Evolutionary conservation across 2,329 filamentous ascomycete species (phyloP), one percentile per base, ranked within the genome.

Genomic region (Drechslerella coelobrocha): DNA sequence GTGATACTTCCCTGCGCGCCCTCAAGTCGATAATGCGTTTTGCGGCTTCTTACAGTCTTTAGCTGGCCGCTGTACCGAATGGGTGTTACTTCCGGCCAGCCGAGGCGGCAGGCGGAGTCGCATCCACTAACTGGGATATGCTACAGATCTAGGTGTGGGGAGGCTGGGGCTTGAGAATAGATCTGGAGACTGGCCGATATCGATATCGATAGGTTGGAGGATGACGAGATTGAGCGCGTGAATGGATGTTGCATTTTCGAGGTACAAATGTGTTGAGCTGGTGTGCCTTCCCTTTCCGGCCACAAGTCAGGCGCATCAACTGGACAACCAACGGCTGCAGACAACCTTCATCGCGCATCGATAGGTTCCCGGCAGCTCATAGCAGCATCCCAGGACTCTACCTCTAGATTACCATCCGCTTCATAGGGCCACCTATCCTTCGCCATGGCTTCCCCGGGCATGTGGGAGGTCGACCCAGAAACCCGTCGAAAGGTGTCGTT

Each of bases 401-500:
- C 17, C 23, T 19, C 12, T 19, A 8, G 2, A 48, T 10, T 10
- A 7, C 8, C 8, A 6, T 21, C 48, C 2, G 6, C 21, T 26
- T 21, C 45, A 12, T 17, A 61, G 14, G 41, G 17, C 24, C 7
- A 9, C 23, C 21, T 48, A 61, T 47, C 37, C 19, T 27, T 17
- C 55, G 45, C 17, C 50, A 68, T 68, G 63, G 55, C 63, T 39
- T 61, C 55, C 39, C 53, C 61, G 9, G 63, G 63, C 29, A 93
- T 96, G 89, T 99, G 94, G 94, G 94, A 99, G 82, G 92, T 99
- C 75, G 94, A 99, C 81, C 94, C 94, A 52, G 93, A 97, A 83
- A 97, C 93, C 72, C 87, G 91, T 81, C 91, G 89, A 78, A 97
- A 97, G 87, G 92, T 95, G 34, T 39, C 34, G 34, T 39, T 14